Evolutionary conservation across 768 basidiomycete species (phyloP), one percentile per base, ranked within the genome.

Genomic region (Rhodotorula diobovata): DNA sequence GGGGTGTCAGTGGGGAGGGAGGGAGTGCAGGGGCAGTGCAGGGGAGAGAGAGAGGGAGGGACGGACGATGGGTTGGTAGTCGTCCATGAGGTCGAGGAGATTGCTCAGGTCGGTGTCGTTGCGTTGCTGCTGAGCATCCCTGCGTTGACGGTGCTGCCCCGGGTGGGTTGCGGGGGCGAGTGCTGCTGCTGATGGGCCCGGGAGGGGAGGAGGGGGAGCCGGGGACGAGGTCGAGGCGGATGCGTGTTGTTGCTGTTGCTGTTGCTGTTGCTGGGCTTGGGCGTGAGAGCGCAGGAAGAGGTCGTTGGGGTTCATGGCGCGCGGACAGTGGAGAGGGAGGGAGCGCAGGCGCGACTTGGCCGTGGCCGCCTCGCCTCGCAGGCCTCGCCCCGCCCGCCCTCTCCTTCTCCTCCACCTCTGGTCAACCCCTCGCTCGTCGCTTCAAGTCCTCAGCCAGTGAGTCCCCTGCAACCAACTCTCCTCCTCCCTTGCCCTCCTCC

Each of bases 61-160:
- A 79, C 86, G 68, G 77, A 95, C 95, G 80, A 98, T 80, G 55
- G 95, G 95, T 78, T 97, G 91, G 78, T 96, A 97, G 59, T 95
- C 93, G 77, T 98, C 95, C 43, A 98, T 83, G 91, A 95, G 92
- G 50, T 94, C 84, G 83, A 98, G 85, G 77, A 98, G 94, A 79
- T 97, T 93, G 11, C 91, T 91, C 60, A 98, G 80, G 1, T 91
- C 94, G 61, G 89, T 85, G 81, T 97, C 94, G 78, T 92, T 92
- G 76, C 90, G 83, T 0, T 90, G 90, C 25, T 78, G 68, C 67
- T 81, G 80, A 34, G 77, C 75, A 46, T 79, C 80, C 63, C 77
- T 73, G 63, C 58, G 39, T 15, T 15, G 23, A 70, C 67, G 8
- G 62, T 64, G 66, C 67, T 76, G 25, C 34, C 7, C 16, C 32